Evolutionary conservation across 75 land plant species (phyloP).

Genomic region (Isoetes taiwanensis): DNA sequence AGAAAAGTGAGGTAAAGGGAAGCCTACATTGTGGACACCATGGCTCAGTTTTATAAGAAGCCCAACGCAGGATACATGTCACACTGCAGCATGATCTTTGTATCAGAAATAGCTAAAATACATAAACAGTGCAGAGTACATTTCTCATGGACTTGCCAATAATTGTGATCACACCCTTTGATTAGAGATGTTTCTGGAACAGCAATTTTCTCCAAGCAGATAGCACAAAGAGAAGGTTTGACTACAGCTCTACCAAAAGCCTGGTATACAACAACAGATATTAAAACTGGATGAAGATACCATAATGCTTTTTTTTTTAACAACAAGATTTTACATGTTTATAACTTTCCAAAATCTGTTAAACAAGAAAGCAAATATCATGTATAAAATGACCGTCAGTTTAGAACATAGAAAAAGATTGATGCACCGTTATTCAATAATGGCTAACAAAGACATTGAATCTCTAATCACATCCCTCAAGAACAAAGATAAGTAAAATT

Average conservation of each 20-base stretch:
- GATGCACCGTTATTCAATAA: too few species aligned
- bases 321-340: too few species aligned
- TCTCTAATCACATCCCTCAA: too few species aligned
- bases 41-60: constrained; percentile 45
- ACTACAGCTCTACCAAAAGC: background rate
- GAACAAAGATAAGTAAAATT: too few species aligned
- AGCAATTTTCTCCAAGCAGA: constrained; percentile 60
- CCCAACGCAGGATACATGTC: constrained; percentile 85
- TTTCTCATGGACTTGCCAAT: constrained; percentile 51
- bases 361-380: too few species aligned
- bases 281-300: too few species aligned
- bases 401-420: too few species aligned
- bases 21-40: constrained; percentile 90
- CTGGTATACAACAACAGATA: too few species aligned
- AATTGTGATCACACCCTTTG: constrained; percentile 97
- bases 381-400: too few species aligned
- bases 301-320: too few species aligned
- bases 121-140: background rate
- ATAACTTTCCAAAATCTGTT: too few species aligned
- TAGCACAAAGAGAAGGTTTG: constrained; percentile 48
- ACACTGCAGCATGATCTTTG: constrained; percentile 30
- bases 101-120: background rate
- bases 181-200: constrained; percentile 72
- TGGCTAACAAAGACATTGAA: too few species aligned
- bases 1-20: constrained; percentile 59